Base-by-base conservation (phyloP, 768 basidiomycete genomes). In the Tulasnella sp. region DNA sequence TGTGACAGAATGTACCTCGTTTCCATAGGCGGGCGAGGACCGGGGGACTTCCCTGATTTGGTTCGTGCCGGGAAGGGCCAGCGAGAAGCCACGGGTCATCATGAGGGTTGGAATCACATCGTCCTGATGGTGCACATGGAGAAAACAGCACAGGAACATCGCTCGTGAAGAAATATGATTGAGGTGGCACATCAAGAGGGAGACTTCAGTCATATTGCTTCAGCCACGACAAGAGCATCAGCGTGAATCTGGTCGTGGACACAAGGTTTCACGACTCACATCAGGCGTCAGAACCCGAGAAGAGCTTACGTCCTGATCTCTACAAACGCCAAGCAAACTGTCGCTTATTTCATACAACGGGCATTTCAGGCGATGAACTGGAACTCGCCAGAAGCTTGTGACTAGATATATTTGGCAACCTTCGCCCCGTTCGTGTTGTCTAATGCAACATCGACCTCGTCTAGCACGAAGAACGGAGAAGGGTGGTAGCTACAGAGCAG, bases 381-480 rank as follows among this genome's bases (percentile, higher is more conserved):
- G 89, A 98, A 97, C 1, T 88, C 85, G 71, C 92, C 90, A 0
- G 94, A 94, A 2, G 96, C 92, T 81, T 97, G 95, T 18, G 89
- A 86, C 2, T 93, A 90, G 82, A 98, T 96, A 84, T 98, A 99
- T 81, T 94, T 93, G 18, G 97, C 97, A 44, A 99, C 91, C 84
- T 96, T 95, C 48, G 95, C 94, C 3, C 98, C 97, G 82, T 99
- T 99, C 24, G 96, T 98, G 84, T 98, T 97, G 86, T 99, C 97
- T 52, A 99, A 88, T 0, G 97, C 97, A 16, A 97, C 98, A 82
- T 99, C 97, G 36, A 98, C 96, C 85, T 99, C 97, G 83, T 99
- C 97, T n/a, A 99, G 88, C 18, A 98, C 97, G 84, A 99, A 99
- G 88, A 98, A 98, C 0, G 97, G 97, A 3, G 97, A 94, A 0